A percentile compares a stretch with the other conserved stretches of the same genome.
Conservation (phyloP, 192 early-diverging fungal species). For the Backusella parvicylindrica region DNA sequence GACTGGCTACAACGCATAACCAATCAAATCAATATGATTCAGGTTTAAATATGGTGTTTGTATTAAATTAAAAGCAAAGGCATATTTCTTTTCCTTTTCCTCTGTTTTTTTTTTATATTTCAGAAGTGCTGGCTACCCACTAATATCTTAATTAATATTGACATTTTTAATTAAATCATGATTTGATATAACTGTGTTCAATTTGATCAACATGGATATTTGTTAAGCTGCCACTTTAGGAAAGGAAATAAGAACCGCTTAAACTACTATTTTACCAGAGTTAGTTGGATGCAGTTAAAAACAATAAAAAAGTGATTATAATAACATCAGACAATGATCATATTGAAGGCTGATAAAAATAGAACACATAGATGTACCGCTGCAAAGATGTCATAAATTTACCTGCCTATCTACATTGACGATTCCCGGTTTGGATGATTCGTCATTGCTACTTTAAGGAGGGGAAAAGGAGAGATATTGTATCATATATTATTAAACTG, state of each 20-base stretch:
- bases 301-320: no score
- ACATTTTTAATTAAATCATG: no score
- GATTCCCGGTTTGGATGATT: background rate
- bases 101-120: background rate
- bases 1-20: background rate
- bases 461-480: background rate
- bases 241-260: background rate
- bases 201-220: background rate
- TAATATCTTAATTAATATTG: no score
- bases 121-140: no score
- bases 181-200: background rate
- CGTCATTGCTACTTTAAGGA: background rate
- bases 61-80: background rate
- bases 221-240: background rate
- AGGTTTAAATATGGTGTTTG: background rate
- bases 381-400: background rate
- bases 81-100: background rate
- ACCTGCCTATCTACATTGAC: background rate
- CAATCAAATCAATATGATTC: background rate
- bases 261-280: background rate
- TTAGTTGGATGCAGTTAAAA: background rate
- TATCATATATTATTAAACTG: background rate
- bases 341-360: background rate
- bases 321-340: no score
- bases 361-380: background rate